Evolutionary conservation across 768 basidiomycete species (phyloP).

Genomic region (Trametes cubensis): DNA sequence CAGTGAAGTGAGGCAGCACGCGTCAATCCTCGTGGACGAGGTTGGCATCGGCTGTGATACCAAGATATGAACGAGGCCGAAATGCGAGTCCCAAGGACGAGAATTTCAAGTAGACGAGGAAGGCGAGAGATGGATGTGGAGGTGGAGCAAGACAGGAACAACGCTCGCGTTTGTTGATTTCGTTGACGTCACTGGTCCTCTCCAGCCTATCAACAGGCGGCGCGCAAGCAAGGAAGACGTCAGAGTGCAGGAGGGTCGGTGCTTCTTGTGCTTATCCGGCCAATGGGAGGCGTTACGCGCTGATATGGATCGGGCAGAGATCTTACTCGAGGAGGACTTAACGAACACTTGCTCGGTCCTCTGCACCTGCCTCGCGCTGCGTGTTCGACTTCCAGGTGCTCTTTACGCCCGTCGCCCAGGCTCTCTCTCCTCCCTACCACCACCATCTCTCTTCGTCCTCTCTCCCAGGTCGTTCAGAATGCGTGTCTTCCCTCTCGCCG

Average conservation of each 20-base stretch:
- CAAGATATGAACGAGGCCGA: no score
- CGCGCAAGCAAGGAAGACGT: constrained; percentile 2
- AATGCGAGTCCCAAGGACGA: no score
- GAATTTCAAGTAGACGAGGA: no score
- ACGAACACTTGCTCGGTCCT: no score
- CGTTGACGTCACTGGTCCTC: constrained; percentile 1
- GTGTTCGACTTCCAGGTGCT: not conserved
- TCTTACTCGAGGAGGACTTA: constrained; percentile 2
- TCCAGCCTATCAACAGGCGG: not conserved
- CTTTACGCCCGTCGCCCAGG: constrained; percentile 1
- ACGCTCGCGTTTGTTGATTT: not conserved
- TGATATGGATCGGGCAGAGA: constrained; percentile 8
- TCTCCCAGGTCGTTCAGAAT: constrained; percentile 25
- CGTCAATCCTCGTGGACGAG: not conserved
- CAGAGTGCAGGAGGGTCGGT: not conserved
- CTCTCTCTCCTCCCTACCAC: constrained; percentile 22
- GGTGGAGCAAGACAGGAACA: not conserved
- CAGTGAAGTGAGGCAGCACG: no score
- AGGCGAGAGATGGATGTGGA: not conserved
- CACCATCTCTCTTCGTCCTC: constrained; percentile 20
- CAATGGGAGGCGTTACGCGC: not conserved
- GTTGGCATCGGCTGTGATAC: no score
- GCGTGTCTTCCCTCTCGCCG: constrained; percentile 25
- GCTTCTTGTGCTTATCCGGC: constrained; percentile 12
- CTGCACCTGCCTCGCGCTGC: not conserved